phyloP scores from a whole-genome alignment of 1,284 basidiomycete species.

The Ceratorhiza oryzae-sativae region DNA sequence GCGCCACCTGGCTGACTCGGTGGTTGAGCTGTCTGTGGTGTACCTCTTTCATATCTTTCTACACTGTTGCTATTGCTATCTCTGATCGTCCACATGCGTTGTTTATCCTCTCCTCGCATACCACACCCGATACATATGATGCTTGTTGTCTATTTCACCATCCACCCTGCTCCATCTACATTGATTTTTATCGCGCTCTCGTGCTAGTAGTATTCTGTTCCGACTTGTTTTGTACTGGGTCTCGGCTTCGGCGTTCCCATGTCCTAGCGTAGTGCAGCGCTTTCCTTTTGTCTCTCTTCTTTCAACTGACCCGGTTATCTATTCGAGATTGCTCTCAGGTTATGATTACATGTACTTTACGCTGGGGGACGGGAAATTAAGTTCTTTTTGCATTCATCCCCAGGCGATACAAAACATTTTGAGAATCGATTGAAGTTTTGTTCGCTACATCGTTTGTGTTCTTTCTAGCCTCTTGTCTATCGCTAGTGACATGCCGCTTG shows the following conservation, averaged over 20 bases:
- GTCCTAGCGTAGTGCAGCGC: constrained; percentile 30
- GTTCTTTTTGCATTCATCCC: constrained; percentile 28
- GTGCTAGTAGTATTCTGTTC: constrained; percentile 22
- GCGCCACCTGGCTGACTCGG: neutral
- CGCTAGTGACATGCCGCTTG: constrained; percentile 57
- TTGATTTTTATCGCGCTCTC: constrained; percentile 37
- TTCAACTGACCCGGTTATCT: constrained; percentile 9
- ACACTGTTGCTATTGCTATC: constrained; percentile 11
- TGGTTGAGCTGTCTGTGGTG: neutral
- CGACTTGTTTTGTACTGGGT: constrained; percentile 29
- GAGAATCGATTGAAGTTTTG: neutral
- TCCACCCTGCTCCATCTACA: constrained; percentile 8
- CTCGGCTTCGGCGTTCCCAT: constrained; percentile 30
- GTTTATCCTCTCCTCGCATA: constrained; percentile 4
- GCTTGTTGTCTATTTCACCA: constrained; percentile 16
- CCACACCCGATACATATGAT: constrained; percentile 30
- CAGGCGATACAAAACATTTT: neutral
- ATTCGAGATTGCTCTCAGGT: constrained; percentile 9
- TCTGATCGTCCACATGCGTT: constrained; percentile 13
- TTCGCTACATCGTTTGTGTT: constrained; percentile 56
- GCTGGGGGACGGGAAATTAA: constrained; percentile 34
- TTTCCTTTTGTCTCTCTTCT: constrained; percentile 3
- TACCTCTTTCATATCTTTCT: neutral
- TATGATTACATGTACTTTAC: constrained; percentile 35
- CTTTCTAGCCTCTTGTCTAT: constrained; percentile 74